These are phyloP conservation scores for Flaveria robusta DNA, from an alignment of 129 eudicot genomes.

Conservation along the genomic window DNA sequence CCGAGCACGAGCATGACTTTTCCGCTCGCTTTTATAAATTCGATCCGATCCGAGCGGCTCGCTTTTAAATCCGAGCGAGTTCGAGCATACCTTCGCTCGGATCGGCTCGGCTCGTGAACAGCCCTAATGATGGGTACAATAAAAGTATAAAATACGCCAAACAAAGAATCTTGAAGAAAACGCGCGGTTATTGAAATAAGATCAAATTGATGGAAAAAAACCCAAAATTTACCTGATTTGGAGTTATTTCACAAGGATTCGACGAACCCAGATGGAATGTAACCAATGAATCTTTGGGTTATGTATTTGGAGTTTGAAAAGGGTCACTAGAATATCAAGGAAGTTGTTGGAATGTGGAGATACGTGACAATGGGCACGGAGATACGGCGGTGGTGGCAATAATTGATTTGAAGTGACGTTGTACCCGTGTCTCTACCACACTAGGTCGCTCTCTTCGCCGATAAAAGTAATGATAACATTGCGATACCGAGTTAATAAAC, in stretches of 20 bases:
- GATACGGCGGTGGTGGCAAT: conserved; percentile 31
- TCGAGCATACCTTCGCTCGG: too few species aligned
- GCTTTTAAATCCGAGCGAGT: too few species aligned
- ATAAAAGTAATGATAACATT: too few species aligned
- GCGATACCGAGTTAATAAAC: too few species aligned
- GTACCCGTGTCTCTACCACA: conserved; percentile 19
- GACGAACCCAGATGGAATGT: conserved; percentile 23
- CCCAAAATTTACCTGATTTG: conserved; percentile 22
- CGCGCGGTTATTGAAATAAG: background rate
- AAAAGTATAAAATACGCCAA: background rate
- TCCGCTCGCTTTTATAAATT: too few species aligned
- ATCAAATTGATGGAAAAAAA: background rate
- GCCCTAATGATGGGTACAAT: background rate
- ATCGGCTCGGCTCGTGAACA: too few species aligned
- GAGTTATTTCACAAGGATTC: conserved; percentile 20
- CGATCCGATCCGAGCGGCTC: too few species aligned
- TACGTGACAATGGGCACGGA: conserved; percentile 29
- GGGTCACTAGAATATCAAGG: conserved; percentile 7
- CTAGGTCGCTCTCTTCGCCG: conserved; percentile 38
- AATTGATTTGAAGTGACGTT: conserved; percentile 32
- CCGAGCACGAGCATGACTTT: too few species aligned
- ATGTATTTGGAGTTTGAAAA: background rate
- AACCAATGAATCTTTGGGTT: background rate
- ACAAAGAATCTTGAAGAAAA: conserved; percentile 14
- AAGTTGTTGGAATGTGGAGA: too few species aligned